Evolutionary conservation across 371 early-diverging fungal genomes (phyloP), one percentile per base, ranked within the genome.

Genomic region (Quaeritorhiza haematococci): DNA sequence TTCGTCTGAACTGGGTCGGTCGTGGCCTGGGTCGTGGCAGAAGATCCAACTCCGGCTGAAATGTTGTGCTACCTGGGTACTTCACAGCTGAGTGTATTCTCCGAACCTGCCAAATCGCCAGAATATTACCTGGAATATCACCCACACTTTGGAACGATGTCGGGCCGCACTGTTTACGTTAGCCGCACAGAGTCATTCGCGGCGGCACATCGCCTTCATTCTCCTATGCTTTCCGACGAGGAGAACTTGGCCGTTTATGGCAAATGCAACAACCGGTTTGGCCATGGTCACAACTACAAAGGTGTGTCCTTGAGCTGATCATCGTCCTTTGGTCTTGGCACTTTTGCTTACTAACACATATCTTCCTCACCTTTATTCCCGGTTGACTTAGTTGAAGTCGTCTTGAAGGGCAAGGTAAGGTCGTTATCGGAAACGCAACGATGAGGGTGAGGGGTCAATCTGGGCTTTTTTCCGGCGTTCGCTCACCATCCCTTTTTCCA

Each of bases 271-370:
- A 75, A 86, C 53, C 72, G 74, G 13, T 81, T 86, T 61, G 88
- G 84, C 38, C 94, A 94, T 64, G 94, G 94, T 0, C 93, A 94
- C 75, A 93, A 93, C 72, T 93, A 92, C 63, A 84, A 80, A 41
- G 67, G 64, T 63, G 35, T 43, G 56, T 15, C 10, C 27, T 21
- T 53, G 2, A 29, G 15, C 53, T 42, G 13, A 38, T 10, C 38
- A 13, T 10, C 38, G 10, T 38, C n/a, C 13, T 38, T n/a, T 38
- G 13, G 13, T 38, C 38, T 10, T 38, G 27, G 28, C 42, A 19
- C 13, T 10, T 27, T 41, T 63, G 5, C 30, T 8, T 33, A 30
- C 41, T 33, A 26, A 27, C 42, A 51, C 17, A 23, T 33, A 21
- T 32, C 27, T 8, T 64, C 51, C 24, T n/a, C n/a, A 21, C 28